Conservation (phyloP, 306 rosid species). For the Crotalaria pallida region DNA sequence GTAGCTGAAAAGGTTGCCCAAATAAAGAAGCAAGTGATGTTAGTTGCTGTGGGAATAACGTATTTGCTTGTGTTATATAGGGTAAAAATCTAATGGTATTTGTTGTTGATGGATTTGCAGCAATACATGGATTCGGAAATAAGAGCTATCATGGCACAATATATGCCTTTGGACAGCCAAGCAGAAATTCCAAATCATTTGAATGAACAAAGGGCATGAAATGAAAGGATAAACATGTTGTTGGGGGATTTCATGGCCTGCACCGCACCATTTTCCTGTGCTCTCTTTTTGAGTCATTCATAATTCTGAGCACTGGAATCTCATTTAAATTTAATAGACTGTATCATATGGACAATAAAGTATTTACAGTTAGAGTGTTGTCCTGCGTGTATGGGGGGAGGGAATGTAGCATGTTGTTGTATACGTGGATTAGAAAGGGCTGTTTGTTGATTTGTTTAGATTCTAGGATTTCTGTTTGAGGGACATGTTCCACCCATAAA, state of each 20-base stretch:
- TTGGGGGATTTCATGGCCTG: constrained; percentile 26
- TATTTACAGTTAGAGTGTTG: constrained; percentile 21
- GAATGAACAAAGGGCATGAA: constrained; percentile 46
- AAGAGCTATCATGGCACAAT: constrained; percentile 95
- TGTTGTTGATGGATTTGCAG: constrained; percentile 51
- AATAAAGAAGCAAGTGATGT: neutral
- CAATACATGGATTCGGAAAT: constrained; percentile 94
- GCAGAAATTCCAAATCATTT: constrained; percentile 67
- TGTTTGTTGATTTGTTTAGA: constrained; percentile 10
- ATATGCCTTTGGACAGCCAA: constrained; percentile 96
- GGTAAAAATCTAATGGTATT: neutral
- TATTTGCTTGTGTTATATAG: neutral
- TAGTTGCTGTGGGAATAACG: neutral
- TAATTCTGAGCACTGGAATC: constrained; percentile 28
- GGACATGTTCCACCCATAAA: constrained; percentile 1
- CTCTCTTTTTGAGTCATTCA: constrained; percentile 24
- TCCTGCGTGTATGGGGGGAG: constrained; percentile 1
- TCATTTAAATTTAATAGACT: constrained; percentile 15
- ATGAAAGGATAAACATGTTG: constrained; percentile 4
- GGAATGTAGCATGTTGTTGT: constrained; percentile 23
- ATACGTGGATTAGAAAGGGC: constrained; percentile 12
- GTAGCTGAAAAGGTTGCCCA: neutral
- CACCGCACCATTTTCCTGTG: constrained; percentile 25
- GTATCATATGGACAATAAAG: constrained; percentile 24
- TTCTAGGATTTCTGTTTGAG: constrained; percentile 10